Evolutionary conservation across 352 stramenopile genomes (phyloP), one percentile per base, ranked within the genome.

Genomic region (Pythium rhizo-oryzae): DNA sequence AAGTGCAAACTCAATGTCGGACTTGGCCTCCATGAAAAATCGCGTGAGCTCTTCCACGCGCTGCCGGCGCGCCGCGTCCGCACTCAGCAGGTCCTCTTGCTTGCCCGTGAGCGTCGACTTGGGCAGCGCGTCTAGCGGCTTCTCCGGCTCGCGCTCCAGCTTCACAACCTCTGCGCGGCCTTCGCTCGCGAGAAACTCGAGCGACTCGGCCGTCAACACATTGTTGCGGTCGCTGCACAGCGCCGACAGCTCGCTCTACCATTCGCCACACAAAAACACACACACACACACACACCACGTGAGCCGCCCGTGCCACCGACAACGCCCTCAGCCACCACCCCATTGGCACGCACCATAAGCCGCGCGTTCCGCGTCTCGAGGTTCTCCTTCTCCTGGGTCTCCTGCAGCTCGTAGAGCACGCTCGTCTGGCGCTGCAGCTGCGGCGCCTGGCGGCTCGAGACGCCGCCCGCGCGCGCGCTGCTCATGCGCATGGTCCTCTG

Each of bases 11-110:
- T 96, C 88, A 61, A 96, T 96, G 60, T 96, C 89, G 24, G 87
- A 94, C 64, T 95, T 96, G 60, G 87, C 85, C 62, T 96, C 89
- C 87, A 96, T 94, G 60, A 96, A 96, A 69, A 96, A 96, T 1
- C 89, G 76, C 53, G 89, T 95, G 37, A 96, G 76, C 61, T 96
- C 89, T 70, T 96, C 89, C 8, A 96, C 89, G 41, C 87, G 85
- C 69, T 95, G 87, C 19, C 86, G 75, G 5, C 89, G 78, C 37
- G 85, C 87, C 4, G 87, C 82, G 60, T 96, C 89, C 7, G 87
- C 86, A 61, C 77, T 90, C 50, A 95, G 72, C 41, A 91, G 62
- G 24, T 93, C 84, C 53, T 93, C 79, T 54, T 87, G 72, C 59
- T 91, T 90, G 35, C 61, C 62, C 2, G 59, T 43, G 13, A 67